Percentiles rank a stretch among this genome's conserved stretches.
Conservation (phyloP, 441 rosid genomes). For the Corymbia citriodora region DNA sequence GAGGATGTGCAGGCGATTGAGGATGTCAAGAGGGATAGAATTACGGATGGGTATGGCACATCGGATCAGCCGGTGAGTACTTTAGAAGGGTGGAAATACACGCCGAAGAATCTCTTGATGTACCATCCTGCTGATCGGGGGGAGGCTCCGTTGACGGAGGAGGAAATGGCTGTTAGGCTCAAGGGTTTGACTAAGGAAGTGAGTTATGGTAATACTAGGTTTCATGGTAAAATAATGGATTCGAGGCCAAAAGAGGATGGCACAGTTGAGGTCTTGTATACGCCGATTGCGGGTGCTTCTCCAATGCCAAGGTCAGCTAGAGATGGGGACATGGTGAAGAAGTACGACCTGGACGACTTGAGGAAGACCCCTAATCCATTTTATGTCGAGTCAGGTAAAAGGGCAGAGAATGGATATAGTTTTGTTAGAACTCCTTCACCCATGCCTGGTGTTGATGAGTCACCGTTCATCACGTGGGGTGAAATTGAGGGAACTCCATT, state of each 20-base stretch:
- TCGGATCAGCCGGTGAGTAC: conserved; percentile 90
- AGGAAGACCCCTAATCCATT: conserved; percentile 81
- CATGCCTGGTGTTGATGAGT: conserved; percentile 85
- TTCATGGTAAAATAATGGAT: conserved; percentile 86
- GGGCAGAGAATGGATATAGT: conserved; percentile 79
- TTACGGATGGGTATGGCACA: conserved; percentile 93
- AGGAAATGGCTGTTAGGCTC: conserved; percentile 62
- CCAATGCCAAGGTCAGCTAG: conserved; percentile 60
- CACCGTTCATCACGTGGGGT: conserved; percentile 97
- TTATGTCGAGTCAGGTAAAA: conserved; percentile 71
- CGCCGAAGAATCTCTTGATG: conserved; percentile 89
- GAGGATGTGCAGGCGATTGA: conserved; percentile 38
- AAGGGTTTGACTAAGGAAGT: conserved; percentile 73
- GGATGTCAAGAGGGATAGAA: conserved; percentile 63
- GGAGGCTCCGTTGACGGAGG: conserved; percentile 77
- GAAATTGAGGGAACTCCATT: conserved; percentile 96
- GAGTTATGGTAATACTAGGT: conserved; percentile 55
- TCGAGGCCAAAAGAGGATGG: conserved; percentile 81
- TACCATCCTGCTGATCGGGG: conserved; percentile 88
- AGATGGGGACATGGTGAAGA: conserved; percentile 68
- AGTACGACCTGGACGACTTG: conserved; percentile 85
- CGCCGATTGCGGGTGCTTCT: conserved; percentile 69
- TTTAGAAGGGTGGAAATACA: conserved; percentile 83
- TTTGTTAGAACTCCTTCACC: conserved; percentile 95
- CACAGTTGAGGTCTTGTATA: conserved; percentile 65